Evolutionary conservation across 768 basidiomycete genomes (phyloP).

Genomic region (Mrakia blollopis): DNA sequence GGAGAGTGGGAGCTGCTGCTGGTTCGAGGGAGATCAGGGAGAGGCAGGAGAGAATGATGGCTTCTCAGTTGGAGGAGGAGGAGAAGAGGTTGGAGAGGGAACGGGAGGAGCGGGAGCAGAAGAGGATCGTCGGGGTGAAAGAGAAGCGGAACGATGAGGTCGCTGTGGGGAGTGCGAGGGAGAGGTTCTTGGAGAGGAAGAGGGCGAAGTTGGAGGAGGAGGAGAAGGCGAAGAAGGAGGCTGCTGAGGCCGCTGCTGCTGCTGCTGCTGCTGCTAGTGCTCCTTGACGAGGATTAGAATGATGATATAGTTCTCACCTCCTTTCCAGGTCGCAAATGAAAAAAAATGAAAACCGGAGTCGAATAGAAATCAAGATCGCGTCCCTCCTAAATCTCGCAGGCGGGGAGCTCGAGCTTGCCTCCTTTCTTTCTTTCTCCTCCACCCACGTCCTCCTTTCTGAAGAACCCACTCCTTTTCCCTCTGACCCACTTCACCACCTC

Average conservation of each 20-base stretch:
- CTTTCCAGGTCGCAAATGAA: too few relatives aligned
- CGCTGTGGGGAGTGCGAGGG: constrained; percentile 67
- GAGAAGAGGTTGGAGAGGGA: constrained; percentile 55
- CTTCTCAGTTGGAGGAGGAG: constrained; percentile 72
- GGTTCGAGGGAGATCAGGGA: constrained; percentile 75
- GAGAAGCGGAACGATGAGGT: constrained; percentile 68
- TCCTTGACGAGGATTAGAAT: too few relatives aligned
- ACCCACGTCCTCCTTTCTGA: background rate
- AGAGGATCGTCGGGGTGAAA: constrained; percentile 42
- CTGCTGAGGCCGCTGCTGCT: background rate
- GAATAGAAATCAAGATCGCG: background rate
- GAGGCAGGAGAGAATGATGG: constrained; percentile 71
- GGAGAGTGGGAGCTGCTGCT: constrained; percentile 77
- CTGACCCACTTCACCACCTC: background rate
- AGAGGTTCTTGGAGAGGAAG: constrained; percentile 74
- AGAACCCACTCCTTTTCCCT: too few relatives aligned
- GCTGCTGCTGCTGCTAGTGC: background rate
- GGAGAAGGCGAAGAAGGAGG: constrained; percentile 19
- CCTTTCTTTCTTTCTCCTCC: background rate
- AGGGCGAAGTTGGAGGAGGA: constrained; percentile 62
- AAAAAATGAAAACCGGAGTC: too few relatives aligned
- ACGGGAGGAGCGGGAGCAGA: constrained; percentile 54
- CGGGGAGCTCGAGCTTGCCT: background rate
- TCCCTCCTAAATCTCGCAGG: background rate
- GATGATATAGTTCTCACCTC: too few relatives aligned